Base-by-base conservation (phyloP, 805 yeast genomes). In the Alloascoidea africana region DNA sequence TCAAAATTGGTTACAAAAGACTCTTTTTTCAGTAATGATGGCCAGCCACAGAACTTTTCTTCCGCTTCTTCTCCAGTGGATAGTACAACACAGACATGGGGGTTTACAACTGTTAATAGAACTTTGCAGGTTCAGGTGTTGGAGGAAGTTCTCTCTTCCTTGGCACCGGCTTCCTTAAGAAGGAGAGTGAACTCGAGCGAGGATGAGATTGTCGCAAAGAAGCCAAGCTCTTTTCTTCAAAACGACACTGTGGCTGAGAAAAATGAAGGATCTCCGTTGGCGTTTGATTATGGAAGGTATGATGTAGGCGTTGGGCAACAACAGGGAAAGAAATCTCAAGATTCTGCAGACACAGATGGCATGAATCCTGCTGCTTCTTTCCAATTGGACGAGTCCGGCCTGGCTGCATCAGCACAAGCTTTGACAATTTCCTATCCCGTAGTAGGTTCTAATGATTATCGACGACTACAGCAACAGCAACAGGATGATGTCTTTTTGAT, bases 71-170 rank as follows among this genome's bases (percentile, higher is more conserved):
- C 13, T 8, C 30, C 30, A 8, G n/a, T 8, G n/a, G n/a, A 23
- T 23, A 8, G 13, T 8, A 23, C 8, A n/a, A 23, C 8, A n/a
- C 30, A 23, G n/a, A 23, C 53, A 4, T 52, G 62, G 47, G 83
- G 81, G 1, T 66, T 84, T 1, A 81, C 93, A 0, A 69, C 70
- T 3, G 74, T 81, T 3, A 82, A 82, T 51, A 65, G 73, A n/a
- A 71, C 74, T 48, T 56, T 82, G 17, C 78, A 79, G 46, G 89
- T 81, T 46, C 57, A 75, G 36, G 83, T 82, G 0, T 52, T 82
- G 16, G 67, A 71, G 19, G 93, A 82, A 50, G 91, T 80, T 0
- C 80, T 82, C 58, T 73, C 75, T 3, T 75, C 76, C 14, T 44
- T 17, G 27, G 39, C 15, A 39, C 19, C 6, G 39, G 36, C 14